These are phyloP conservation scores for Misopates orontium DNA, from an alignment of 257 asterid species.

Conservation along the genomic window DNA sequence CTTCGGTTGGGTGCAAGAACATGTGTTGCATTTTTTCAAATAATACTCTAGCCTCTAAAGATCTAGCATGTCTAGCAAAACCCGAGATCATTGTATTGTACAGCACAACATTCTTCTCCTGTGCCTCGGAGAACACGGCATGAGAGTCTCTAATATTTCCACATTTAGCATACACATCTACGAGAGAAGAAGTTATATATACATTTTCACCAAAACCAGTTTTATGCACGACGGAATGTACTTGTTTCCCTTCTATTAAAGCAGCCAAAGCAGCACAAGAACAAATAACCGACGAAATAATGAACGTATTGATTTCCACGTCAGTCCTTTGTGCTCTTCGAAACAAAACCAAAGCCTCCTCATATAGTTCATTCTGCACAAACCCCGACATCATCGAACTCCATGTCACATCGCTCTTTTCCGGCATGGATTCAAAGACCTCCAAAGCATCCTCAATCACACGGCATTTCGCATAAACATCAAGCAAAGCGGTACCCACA, in stretches of 20 bases:
- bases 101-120: slow-evolving; percentile 61
- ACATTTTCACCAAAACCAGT: slow-evolving; percentile 52
- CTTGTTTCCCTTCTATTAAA: slow-evolving; percentile 76
- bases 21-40: slow-evolving; percentile 89
- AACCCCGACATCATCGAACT: slow-evolving; percentile 90
- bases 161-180: slow-evolving; percentile 84
- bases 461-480: slow-evolving; percentile 76
- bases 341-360: slow-evolving; percentile 69
- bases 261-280: slow-evolving; percentile 88
- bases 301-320: slow-evolving; percentile 48
- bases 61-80: slow-evolving; percentile 67
- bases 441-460: slow-evolving; percentile 54
- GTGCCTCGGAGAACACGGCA: slow-evolving; percentile 50
- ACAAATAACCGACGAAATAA: slow-evolving; percentile 61
- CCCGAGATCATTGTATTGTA: slow-evolving; percentile 91
- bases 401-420: slow-evolving; percentile 79
- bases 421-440: slow-evolving; percentile 55
- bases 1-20: slow-evolving; percentile 53
- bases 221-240: slow-evolving; percentile 57
- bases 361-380: slow-evolving; percentile 66
- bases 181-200: slow-evolving; percentile 64
- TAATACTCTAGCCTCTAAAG: slow-evolving; percentile 71
- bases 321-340: slow-evolving; percentile 40
- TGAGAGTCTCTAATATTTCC: slow-evolving; percentile 72
- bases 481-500: slow-evolving; percentile 78